Conservation (phyloP, 163 green algal genomes). For the Scenedesmus sp. region DNA sequence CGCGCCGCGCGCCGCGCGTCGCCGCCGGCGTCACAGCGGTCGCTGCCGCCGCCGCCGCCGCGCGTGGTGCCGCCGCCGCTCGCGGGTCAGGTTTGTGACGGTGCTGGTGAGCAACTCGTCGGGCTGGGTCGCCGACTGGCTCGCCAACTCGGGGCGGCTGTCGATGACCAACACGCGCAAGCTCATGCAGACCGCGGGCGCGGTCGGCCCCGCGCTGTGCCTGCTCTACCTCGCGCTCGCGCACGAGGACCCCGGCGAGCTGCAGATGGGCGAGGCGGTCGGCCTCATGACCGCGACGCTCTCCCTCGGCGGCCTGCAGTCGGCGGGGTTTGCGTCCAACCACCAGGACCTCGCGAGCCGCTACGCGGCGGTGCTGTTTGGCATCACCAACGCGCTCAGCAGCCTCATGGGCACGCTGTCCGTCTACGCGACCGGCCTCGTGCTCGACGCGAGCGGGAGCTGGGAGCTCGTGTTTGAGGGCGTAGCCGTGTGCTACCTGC, state of each 20-base stretch:
- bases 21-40: background rate
- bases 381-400: constrained; percentile 71
- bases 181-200: constrained; percentile 68
- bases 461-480: constrained; percentile 67
- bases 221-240: constrained; percentile 60
- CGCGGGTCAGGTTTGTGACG: constrained; percentile 53
- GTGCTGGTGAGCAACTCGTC: constrained; percentile 59
- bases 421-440: constrained; percentile 64
- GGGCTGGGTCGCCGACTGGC: constrained; percentile 68
- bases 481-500: constrained; percentile 62
- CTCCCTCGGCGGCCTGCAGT: constrained; percentile 65
- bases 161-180: constrained; percentile 65
- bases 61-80: too few species aligned
- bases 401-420: constrained; percentile 61
- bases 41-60: background rate
- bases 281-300: constrained; percentile 55
- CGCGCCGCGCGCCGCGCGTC: too few species aligned
- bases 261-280: constrained; percentile 46
- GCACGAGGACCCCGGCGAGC: background rate
- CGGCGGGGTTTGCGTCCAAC: constrained; percentile 66
- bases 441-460: constrained; percentile 66
- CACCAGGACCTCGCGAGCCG: constrained; percentile 74
- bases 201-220: constrained; percentile 58
- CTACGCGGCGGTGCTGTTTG: constrained; percentile 72
- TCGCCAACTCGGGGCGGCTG: constrained; percentile 63